phyloP scores from a whole-genome alignment of 2,329 filamentous ascomycete genomes.

The Lachnellula hyalina region DNA sequence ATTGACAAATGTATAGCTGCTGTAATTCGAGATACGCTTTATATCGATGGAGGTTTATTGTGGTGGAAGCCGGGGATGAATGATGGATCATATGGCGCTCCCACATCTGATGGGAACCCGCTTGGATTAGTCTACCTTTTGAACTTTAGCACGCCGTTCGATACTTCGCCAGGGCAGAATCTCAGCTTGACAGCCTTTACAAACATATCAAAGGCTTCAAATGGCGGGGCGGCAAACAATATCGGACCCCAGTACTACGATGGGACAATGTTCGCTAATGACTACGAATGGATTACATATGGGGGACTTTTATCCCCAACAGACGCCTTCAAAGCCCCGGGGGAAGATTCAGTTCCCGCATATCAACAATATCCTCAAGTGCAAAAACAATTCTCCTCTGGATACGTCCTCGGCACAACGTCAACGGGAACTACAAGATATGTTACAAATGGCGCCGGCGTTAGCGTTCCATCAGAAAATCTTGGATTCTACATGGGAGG shows the following conservation, averaged over 20 bases:
- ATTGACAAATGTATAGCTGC: slow-evolving; percentile 40
- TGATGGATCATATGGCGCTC: slow-evolving; percentile 35
- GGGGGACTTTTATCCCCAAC: slow-evolving; percentile 48
- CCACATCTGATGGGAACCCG: slow-evolving; percentile 39
- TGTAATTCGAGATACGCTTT: slow-evolving; percentile 56
- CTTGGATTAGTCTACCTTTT: slow-evolving; percentile 50
- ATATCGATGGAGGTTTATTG: slow-evolving; percentile 58
- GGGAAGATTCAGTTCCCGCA: slow-evolving; percentile 38
- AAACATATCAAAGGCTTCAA: slow-evolving; percentile 42
- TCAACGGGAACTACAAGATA: slow-evolving; percentile 50
- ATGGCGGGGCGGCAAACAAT: slow-evolving; percentile 43
- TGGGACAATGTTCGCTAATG: slow-evolving; percentile 60
- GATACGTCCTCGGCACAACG: slow-evolving; percentile 40
- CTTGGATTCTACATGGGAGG: slow-evolving; percentile 68
- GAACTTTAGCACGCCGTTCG: slow-evolving; percentile 54
- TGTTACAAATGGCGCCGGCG: slow-evolving; percentile 58
- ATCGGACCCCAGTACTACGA: slow-evolving; percentile 53
- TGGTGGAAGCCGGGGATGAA: slow-evolving; percentile 47
- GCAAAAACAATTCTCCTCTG: slow-evolving; percentile 36
- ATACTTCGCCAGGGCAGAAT: slow-evolving; percentile 42
- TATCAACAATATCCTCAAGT: slow-evolving; percentile 53
- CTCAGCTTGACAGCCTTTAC: slow-evolving; percentile 44
- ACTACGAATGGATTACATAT: slow-evolving; percentile 58
- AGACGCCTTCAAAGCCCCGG: slow-evolving; percentile 34
- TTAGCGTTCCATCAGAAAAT: slow-evolving; percentile 63